These are phyloP conservation scores for Carex pumila DNA, from an alignment of 176 grass and related monocot species.

Conservation along the genomic window DNA sequence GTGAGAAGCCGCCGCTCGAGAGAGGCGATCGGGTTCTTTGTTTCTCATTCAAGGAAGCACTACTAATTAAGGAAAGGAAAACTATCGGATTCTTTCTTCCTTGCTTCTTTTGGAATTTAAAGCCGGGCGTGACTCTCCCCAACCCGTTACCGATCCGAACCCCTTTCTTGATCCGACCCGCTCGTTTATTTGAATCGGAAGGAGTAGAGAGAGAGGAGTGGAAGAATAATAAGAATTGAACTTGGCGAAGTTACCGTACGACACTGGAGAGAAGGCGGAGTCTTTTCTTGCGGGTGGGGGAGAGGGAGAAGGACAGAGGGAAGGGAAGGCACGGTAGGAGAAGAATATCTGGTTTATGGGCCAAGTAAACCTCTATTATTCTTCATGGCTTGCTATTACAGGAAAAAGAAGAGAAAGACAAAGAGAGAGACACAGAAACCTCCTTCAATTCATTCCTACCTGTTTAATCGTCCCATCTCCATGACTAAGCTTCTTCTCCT, in stretches of 20 bases:
- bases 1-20: not conserved
- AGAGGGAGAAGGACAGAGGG: not conserved
- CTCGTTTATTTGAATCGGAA: not conserved
- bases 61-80: not conserved
- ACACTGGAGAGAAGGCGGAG: not conserved
- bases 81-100: not conserved
- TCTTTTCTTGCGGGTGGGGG: constrained; percentile 5
- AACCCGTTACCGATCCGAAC: not conserved
- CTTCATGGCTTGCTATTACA: not conserved
- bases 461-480: not conserved
- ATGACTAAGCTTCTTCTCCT: not conserved
- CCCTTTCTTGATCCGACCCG: not conserved
- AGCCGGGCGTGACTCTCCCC: too few relatives aligned
- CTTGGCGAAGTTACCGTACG: not conserved
- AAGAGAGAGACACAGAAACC: constrained; percentile 1
- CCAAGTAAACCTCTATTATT: constrained; percentile 20
- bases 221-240: not conserved
- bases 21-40: constrained; percentile 4
- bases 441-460: not conserved
- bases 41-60: not conserved
- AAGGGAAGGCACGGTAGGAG: not conserved
- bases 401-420: constrained; percentile 1
- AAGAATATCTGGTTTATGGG: constrained; percentile 15
- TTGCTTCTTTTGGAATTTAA: not conserved
- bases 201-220: not conserved